These are phyloP conservation scores for Penstemon eatonii DNA, from an alignment of 257 asterid genomes.

Conservation along the genomic window DNA sequence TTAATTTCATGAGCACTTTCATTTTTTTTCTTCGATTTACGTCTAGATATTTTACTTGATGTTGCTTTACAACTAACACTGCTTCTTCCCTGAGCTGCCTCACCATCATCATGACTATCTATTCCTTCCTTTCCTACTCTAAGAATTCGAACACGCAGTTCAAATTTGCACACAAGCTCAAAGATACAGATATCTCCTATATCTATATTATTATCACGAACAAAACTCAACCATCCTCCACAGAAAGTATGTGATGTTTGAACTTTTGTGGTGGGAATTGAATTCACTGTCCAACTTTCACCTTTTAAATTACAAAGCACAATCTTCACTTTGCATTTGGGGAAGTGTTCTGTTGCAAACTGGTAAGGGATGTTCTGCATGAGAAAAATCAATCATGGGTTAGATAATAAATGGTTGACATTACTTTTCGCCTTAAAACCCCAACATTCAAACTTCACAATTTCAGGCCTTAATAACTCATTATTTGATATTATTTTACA, in stretches of 20 bases:
- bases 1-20: conserved; percentile 37
- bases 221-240: conserved; percentile 96
- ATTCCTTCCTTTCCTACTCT: conserved; percentile 65
- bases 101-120: conserved; percentile 46
- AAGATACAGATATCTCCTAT: conserved; percentile 86
- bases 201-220: conserved; percentile 70
- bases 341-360: conserved; percentile 80
- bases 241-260: conserved; percentile 94
- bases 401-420: conserved; percentile 15
- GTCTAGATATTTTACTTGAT: conserved; percentile 41
- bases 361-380: conserved; percentile 85
- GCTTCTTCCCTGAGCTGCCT: conserved; percentile 40
- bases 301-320: conserved; percentile 77
- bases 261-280: conserved; percentile 80
- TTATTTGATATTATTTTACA: too few species aligned
- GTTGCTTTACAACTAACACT: conserved; percentile 38
- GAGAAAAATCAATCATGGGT: conserved; percentile 27
- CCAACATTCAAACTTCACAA: too few species aligned
- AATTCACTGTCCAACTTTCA: conserved; percentile 81
- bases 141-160: conserved; percentile 67
- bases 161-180: conserved; percentile 73
- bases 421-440: background rate
- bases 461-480: too few species aligned
- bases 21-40: conserved; percentile 46
- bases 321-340: conserved; percentile 78